These are phyloP conservation scores for Cyphellophora europaea DNA, from an alignment of 2,329 filamentous ascomycete species.

Conservation along the genomic window DNA sequence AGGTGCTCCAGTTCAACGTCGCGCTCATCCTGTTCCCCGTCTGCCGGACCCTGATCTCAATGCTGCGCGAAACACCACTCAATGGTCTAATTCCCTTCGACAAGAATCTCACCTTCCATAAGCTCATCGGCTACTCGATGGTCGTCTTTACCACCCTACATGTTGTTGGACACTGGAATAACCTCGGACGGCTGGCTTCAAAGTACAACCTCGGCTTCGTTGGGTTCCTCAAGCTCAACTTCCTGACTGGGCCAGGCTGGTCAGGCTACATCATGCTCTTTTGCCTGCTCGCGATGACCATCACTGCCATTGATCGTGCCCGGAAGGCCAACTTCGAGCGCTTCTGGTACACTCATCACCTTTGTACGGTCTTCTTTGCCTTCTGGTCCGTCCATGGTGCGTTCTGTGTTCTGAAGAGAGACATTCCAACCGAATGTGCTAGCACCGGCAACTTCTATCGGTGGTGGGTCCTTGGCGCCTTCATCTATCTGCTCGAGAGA, in stretches of 20 bases:
- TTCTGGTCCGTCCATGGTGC: conserved; percentile 84
- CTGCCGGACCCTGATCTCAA: conserved; percentile 71
- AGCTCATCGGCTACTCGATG: conserved; percentile 66
- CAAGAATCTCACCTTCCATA: conserved; percentile 59
- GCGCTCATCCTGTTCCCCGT: conserved; percentile 71
- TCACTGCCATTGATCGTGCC: conserved; percentile 66
- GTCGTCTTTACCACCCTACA: conserved; percentile 80
- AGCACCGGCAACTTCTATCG: conserved; percentile 75
- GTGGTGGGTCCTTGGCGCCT: conserved; percentile 77
- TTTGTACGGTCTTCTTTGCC: conserved; percentile 78
- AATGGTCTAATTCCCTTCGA: conserved; percentile 81
- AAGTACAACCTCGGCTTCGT: conserved; percentile 68
- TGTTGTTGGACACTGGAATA: conserved; percentile 77
- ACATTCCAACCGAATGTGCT: conserved; percentile 65
- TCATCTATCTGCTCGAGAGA: conserved; percentile 66
- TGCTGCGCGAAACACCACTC: conserved; percentile 66
- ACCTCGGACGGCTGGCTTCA: conserved; percentile 64
- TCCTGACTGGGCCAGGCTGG: conserved; percentile 72
- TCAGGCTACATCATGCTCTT: conserved; percentile 75
- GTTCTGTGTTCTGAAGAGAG: conserved; percentile 81
- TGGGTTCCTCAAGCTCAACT: conserved; percentile 66
- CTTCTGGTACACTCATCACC: conserved; percentile 83
- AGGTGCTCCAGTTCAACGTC: conserved; percentile 71
- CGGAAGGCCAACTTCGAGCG: conserved; percentile 73
- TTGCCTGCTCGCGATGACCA: conserved; percentile 64